phyloP scores from a whole-genome alignment of 2,329 filamentous ascomycete species.

The Neonectria sp. region DNA sequence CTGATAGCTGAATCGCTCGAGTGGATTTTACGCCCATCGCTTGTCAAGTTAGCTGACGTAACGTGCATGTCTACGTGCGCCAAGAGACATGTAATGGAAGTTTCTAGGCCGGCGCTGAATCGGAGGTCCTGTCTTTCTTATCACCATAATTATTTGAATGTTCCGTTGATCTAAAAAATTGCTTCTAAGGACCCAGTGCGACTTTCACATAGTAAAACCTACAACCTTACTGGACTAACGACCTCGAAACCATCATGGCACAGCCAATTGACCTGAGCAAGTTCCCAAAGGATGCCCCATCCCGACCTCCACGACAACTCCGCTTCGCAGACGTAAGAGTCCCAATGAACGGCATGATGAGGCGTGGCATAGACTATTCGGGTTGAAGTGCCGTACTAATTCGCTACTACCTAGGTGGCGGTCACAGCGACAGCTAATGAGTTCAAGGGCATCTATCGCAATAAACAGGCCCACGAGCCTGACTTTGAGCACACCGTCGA shows the following conservation, averaged over 20 bases:
- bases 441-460: constrained; percentile 65
- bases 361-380: too few species aligned
- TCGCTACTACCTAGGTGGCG: constrained; percentile 48
- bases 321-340: constrained; percentile 46
- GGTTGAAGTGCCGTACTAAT: neutral
- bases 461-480: constrained; percentile 62
- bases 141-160: neutral
- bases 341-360: neutral
- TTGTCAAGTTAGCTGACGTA: constrained; percentile 38
- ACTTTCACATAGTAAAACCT: neutral
- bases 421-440: constrained; percentile 59
- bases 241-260: constrained; percentile 32
- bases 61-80: constrained; percentile 28
- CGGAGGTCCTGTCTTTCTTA: constrained; percentile 8
- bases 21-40: neutral
- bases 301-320: constrained; percentile 38
- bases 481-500: constrained; percentile 61
- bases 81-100: constrained; percentile 30
- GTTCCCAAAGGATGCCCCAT: constrained; percentile 42
- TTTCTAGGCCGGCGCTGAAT: constrained; percentile 30
- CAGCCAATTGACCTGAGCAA: constrained; percentile 40
- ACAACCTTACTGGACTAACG: neutral
- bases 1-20: neutral
- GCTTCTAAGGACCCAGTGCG: neutral
- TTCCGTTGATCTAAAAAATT: neutral